A percentile compares a stretch with the other conserved stretches of the same genome.
Evolutionary conservation across 164 flowering plant species (phyloP).

Genomic region (Dillenia turbinata): DNA sequence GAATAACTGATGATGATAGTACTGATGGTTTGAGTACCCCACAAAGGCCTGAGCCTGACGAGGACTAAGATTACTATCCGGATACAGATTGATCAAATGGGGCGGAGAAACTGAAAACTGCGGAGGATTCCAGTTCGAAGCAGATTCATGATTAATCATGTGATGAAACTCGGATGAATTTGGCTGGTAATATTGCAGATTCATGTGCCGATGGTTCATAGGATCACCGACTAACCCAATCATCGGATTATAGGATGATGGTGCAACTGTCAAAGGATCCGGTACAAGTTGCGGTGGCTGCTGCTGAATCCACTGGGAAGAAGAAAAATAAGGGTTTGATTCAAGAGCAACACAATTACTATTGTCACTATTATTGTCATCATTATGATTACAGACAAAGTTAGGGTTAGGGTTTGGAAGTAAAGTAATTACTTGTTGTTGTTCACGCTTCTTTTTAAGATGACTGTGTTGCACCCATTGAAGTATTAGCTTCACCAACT

Average conservation of each 20-base stretch:
- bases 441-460: conserved; percentile 51
- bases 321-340: conserved; percentile 14
- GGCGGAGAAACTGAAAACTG: conserved; percentile 9
- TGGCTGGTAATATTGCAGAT: background rate
- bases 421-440: conserved; percentile 3
- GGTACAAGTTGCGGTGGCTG: conserved; percentile 7
- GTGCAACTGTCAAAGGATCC: conserved; percentile 8
- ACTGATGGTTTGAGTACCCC: conserved; percentile 21
- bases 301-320: conserved; percentile 24
- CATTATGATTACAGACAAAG: conserved; percentile 2
- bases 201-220: conserved; percentile 6
- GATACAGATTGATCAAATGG: conserved; percentile 20
- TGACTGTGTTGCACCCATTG: conserved; percentile 88
- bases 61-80: conserved; percentile 14
- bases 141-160: conserved; percentile 25
- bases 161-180: conserved; percentile 21
- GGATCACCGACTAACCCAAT: conserved; percentile 34
- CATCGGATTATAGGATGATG: conserved; percentile 15
- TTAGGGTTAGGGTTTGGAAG: conserved; percentile 24
- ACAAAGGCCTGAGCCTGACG: conserved; percentile 12
- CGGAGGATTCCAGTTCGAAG: conserved; percentile 29
- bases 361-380: no score
- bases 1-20: conserved; percentile 30
- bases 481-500: conserved; percentile 73
- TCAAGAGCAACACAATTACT: conserved; percentile 1